phyloP scores from a whole-genome alignment of 2,329 filamentous ascomycete genomes.

The Blumeriella jaapii region DNA sequence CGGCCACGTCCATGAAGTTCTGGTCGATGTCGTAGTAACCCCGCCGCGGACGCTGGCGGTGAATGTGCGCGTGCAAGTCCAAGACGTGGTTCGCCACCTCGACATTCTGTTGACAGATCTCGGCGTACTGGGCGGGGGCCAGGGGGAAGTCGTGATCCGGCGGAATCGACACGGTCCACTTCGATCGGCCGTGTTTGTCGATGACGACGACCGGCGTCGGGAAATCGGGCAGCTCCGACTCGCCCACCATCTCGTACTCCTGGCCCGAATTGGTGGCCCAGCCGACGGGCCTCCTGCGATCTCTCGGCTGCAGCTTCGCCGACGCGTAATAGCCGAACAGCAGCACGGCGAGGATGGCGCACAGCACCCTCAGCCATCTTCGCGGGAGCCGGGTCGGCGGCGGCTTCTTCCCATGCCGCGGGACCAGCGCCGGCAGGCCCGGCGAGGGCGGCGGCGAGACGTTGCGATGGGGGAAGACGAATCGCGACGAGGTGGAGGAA shows the following conservation, averaged over 20 bases:
- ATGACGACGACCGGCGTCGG: conserved; percentile 61
- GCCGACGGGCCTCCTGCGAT: conserved; percentile 17
- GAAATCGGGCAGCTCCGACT: conserved; percentile 55
- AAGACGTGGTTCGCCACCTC: conserved; percentile 50
- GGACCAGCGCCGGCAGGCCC: conserved; percentile 55
- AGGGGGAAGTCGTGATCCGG: conserved; percentile 55
- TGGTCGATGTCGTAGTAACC: conserved; percentile 51
- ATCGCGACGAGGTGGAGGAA: conserved; percentile 50
- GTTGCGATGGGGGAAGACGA: conserved; percentile 55
- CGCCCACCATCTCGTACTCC: conserved; percentile 56
- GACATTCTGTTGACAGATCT: conserved; percentile 56
- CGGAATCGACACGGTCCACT: conserved; percentile 77
- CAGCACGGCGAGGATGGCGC: conserved; percentile 41
- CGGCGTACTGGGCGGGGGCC: conserved; percentile 50
- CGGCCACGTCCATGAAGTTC: conserved; percentile 62
- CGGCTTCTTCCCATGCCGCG: conserved; percentile 47
- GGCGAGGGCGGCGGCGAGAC: conserved; percentile 61
- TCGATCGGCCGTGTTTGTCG: conserved; percentile 50
- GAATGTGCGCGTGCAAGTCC: conserved; percentile 35
- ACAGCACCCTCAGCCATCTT: conserved; percentile 27
- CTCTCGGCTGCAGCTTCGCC: conserved; percentile 25
- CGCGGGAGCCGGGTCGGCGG: conserved; percentile 31
- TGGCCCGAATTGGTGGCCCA: conserved; percentile 33
- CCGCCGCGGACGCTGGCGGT: conserved; percentile 34
- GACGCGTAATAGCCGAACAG: conserved; percentile 39